These are phyloP conservation scores for Vinca major DNA, from an alignment of 305 asterid species.

Conservation along the genomic window DNA sequence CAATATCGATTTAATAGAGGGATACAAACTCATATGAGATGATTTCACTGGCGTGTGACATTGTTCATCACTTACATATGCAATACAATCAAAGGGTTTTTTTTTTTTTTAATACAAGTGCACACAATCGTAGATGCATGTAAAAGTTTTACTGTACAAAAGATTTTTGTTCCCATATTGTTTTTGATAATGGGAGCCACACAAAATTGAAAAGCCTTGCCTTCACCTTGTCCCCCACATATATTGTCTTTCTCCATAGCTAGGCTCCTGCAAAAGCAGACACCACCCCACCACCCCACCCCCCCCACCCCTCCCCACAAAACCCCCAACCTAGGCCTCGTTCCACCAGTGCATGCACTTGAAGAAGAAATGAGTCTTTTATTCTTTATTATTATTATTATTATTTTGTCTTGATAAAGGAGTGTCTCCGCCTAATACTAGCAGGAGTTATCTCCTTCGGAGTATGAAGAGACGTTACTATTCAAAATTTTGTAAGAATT, in stretches of 20 bases:
- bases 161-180: background rate
- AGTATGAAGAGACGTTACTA: no score
- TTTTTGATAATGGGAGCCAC: constrained; percentile 29
- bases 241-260: background rate
- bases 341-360: constrained; percentile 1
- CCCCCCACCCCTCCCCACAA: background rate
- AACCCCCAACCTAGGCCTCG: background rate
- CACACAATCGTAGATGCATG: background rate
- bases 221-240: constrained; percentile 54
- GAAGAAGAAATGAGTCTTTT: no score
- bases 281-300: background rate
- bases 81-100: no score
- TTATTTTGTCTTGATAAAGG: no score
- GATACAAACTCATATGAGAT: no score
- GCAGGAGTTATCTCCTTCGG: no score
- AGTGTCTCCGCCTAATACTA: no score
- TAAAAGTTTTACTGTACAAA: background rate
- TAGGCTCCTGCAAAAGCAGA: background rate
- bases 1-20: no score
- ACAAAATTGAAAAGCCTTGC: constrained; percentile 42
- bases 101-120: background rate
- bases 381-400: no score
- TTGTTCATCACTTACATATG: no score
- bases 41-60: no score
- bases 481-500: no score